Evolutionary conservation across 192 early-diverging fungal genomes (phyloP).

Genomic region (Umbelopsis vinacea): DNA sequence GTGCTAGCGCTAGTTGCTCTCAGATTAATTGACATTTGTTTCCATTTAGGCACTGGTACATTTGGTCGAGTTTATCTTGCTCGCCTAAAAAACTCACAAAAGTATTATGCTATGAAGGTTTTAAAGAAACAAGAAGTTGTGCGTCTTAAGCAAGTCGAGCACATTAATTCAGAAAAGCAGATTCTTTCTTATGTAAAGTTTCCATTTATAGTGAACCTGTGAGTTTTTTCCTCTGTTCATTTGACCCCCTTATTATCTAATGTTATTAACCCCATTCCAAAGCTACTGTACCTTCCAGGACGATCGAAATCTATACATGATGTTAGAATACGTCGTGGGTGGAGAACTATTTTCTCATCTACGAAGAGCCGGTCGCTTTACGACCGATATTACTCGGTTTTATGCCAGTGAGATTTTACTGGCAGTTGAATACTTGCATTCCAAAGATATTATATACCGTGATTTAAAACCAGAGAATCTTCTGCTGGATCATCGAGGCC

Average conservation of each 20-base stretch:
- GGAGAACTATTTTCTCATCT: conserved; percentile 98
- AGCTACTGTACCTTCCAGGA: conserved; percentile 97
- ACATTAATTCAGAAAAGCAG: conserved; percentile 83
- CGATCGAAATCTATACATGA: conserved; percentile 91
- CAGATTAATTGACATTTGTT: background rate
- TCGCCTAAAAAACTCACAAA: conserved; percentile 67
- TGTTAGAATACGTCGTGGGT: conserved; percentile 94
- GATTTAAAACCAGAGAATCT: conserved; percentile 96
- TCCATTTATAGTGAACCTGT: conserved; percentile 88
- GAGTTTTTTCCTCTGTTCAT: conserved; percentile 23
- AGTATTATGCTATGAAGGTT: conserved; percentile 87
- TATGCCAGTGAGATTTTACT: conserved; percentile 95
- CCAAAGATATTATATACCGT: conserved; percentile 93
- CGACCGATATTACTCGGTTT: conserved; percentile 93
- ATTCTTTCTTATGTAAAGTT: conserved; percentile 74
- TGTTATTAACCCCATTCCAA: no score
- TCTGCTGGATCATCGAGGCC: conserved; percentile 81
- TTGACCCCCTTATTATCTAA: background rate
- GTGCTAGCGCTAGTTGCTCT: background rate
- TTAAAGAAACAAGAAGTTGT: conserved; percentile 84
- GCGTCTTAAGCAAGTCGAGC: conserved; percentile 84
- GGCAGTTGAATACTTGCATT: conserved; percentile 95
- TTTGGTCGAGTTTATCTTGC: conserved; percentile 95
- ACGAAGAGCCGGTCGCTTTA: conserved; percentile 88
- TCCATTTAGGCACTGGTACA: conserved; percentile 86